Conservation (phyloP, 148 eudicot species). For the Polygonum maritimum region DNA sequence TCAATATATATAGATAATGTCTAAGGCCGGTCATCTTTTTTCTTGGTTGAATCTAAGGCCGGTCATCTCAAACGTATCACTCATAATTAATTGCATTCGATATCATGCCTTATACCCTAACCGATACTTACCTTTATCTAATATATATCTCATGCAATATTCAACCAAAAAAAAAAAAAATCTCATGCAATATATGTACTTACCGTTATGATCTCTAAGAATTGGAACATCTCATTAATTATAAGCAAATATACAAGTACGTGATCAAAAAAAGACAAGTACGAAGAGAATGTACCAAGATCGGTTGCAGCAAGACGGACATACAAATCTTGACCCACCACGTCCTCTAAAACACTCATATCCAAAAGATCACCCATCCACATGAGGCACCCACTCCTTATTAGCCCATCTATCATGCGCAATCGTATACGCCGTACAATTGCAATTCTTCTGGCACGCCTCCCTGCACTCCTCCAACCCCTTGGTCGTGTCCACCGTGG, state of each 20-base stretch:
- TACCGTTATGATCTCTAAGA: not conserved
- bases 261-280: not conserved
- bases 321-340: not conserved
- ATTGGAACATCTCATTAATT: not conserved
- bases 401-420: conserved; percentile 27
- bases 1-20: too few relatives aligned
- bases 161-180: too few relatives aligned
- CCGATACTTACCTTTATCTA: too few relatives aligned
- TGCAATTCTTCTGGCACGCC: conserved; percentile 33
- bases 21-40: too few relatives aligned
- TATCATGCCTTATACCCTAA: too few relatives aligned
- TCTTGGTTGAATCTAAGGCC: too few relatives aligned
- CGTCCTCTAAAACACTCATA: not conserved
- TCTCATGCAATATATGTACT: too few relatives aligned
- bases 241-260: not conserved
- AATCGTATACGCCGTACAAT: conserved; percentile 41
- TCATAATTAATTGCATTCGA: too few relatives aligned
- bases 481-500: not conserved
- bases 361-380: not conserved
- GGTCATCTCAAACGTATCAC: too few relatives aligned
- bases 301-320: not conserved
- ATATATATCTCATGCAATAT: too few relatives aligned
- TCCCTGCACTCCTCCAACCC: conserved; percentile 22
- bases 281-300: not conserved
- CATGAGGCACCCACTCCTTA: conserved; percentile 8